phyloP scores from a whole-genome alignment of 768 basidiomycete species.

The Suillus bovinus region DNA sequence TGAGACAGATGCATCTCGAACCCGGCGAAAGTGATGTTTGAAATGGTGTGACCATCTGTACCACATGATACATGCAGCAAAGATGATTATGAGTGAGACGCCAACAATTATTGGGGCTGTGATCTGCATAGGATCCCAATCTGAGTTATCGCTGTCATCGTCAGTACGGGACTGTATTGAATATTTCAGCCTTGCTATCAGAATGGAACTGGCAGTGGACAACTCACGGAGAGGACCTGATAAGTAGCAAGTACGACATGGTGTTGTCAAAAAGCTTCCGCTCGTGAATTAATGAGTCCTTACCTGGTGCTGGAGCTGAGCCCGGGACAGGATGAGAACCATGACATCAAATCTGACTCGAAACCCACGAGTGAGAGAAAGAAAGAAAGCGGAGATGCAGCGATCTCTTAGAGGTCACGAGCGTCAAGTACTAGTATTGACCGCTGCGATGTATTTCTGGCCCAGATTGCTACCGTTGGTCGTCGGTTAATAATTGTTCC shows the following conservation, averaged over 20 bases:
- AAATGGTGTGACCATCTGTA: slow-evolving; percentile 16
- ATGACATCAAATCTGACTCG: slow-evolving; percentile 20
- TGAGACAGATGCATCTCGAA: slow-evolving; percentile 16
- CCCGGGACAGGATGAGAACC: slow-evolving; percentile 15
- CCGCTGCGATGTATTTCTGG: slow-evolving; percentile 11
- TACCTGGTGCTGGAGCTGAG: not conserved
- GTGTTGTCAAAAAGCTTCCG: not conserved
- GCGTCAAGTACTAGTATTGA: not conserved
- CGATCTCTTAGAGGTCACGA: slow-evolving; percentile 17
- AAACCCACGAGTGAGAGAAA: not conserved
- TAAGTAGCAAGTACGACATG: not conserved
- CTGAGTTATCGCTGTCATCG: not conserved
- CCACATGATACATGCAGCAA: slow-evolving; percentile 26
- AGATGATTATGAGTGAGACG: slow-evolving; percentile 25
- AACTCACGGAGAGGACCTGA: slow-evolving; percentile 26
- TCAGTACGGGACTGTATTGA: slow-evolving; percentile 20
- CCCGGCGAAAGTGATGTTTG: slow-evolving; percentile 16
- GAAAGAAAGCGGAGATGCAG: not conserved
- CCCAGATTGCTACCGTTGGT: slow-evolving; percentile 16
- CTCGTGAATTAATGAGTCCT: not conserved
- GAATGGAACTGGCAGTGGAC: not conserved
- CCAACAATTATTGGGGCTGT: slow-evolving; percentile 36
- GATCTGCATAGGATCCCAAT: slow-evolving; percentile 35
- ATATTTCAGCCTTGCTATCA: not conserved
- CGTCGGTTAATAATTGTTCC: not conserved